Conservation (phyloP, 441 rosid species). For the California macrophylla region DNA sequence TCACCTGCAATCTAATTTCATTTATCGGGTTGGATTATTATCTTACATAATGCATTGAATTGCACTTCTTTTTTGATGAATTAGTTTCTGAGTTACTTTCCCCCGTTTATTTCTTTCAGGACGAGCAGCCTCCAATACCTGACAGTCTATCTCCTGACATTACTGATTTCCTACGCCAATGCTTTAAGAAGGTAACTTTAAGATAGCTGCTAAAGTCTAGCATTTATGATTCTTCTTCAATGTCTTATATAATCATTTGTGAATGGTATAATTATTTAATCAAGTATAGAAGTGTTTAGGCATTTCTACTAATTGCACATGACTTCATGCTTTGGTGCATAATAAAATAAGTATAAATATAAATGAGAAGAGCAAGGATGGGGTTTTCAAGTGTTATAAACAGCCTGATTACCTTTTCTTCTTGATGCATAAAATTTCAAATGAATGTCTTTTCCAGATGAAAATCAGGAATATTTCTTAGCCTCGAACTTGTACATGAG, state of each 20-base stretch:
- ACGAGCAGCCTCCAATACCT: slow-evolving; percentile 94
- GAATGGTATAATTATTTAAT: not conserved
- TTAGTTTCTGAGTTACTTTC: not conserved
- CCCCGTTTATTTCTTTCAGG: slow-evolving; percentile 31
- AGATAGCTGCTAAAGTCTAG: slow-evolving; percentile 27
- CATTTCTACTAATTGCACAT: too few relatives aligned
- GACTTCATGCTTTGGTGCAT: too few relatives aligned
- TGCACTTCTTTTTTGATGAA: not conserved
- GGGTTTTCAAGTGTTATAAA: too few relatives aligned
- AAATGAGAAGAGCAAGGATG: too few relatives aligned
- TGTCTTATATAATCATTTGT: not conserved
- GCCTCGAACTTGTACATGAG: too few relatives aligned
- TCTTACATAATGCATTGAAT: not conserved
- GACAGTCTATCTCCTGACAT: slow-evolving; percentile 89
- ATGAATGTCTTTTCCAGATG: too few relatives aligned
- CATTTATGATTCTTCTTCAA: not conserved
- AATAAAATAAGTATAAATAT: too few relatives aligned
- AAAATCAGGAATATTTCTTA: too few relatives aligned
- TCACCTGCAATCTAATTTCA: not conserved
- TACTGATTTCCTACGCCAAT: slow-evolving; percentile 82
- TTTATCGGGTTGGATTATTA: slow-evolving; percentile 4
- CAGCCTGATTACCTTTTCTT: too few relatives aligned
- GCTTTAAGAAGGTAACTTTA: slow-evolving; percentile 96
- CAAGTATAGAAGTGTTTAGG: not conserved
- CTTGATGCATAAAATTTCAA: too few relatives aligned